Base-by-base conservation (phyloP, 495 filamentous ascomycete species). In the Aspergillus homomorphus region DNA sequence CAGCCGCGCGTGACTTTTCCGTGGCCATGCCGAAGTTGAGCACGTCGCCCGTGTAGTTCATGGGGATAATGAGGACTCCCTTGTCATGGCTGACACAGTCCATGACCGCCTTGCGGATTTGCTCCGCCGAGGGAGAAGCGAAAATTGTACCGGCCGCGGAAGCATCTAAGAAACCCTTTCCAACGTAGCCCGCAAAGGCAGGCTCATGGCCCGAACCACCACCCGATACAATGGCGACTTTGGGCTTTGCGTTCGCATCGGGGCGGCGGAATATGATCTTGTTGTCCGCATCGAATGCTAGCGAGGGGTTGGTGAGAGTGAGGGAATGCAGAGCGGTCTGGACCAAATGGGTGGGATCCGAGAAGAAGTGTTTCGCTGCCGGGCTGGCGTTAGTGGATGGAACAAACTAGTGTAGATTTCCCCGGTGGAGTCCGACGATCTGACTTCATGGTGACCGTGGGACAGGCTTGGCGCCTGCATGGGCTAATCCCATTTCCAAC, bases 121-220 rank as follows among this genome's bases (percentile, higher is more conserved):
- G 94, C 74, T 92, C 89, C 0, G 93, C 91, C 6, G 81, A 84
- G 1, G 94, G 94, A 18, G 84, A 89, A 7, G 94, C 94, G 66
- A 98, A 98, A 69, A 98, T 96, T 0, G 91, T 92, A 1, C 94
- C 94, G 0, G 92, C 90, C 10, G 96, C 92, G 0, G 89, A 87
- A 50, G 89, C 93, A 51, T 85, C 86, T 20, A 97, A 83, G n/a
- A 96, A 71, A 51, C 93, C 94, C 30, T 76, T 72, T 21, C 86
- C 86, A 16, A 87, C 85, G 56, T 80, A 88, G 58, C 80, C 87
- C 1, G 89, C 84, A 68, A 96, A 97, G 56, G 87, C 88, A 28
- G 94, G 94, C 68, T 98, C 94, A 65, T 98, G 94, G 62, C 94
- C 94, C 21, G 87, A 89, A 28, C 94, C 94, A 56, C 94, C 94